Percentiles rank a stretch among this genome's conserved stretches.
Conservation (phyloP, 805 yeast genomes). For the Cyberlindnera misumaiensis region DNA sequence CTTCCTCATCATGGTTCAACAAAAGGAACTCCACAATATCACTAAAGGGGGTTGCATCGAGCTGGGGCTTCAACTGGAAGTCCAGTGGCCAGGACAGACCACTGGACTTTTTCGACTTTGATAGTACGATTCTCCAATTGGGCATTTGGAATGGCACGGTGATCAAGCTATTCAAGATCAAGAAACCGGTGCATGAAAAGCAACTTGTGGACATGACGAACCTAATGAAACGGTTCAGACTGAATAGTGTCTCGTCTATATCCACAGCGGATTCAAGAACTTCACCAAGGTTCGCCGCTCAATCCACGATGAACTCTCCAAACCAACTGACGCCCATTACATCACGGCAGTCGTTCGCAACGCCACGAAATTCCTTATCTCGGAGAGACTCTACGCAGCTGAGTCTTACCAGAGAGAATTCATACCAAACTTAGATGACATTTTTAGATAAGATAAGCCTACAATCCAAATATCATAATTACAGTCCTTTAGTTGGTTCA, state of each 20-base stretch:
- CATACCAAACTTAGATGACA: conserved; percentile 4
- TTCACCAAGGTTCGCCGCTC: conserved; percentile 9
- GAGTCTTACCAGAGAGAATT: conserved; percentile 15
- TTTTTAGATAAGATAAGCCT: neutral
- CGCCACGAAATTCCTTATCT: conserved; percentile 21
- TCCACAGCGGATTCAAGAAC: conserved; percentile 14
- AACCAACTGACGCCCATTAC: conserved; percentile 23
- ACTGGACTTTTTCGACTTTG: conserved; percentile 11
- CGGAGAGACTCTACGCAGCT: conserved; percentile 14
- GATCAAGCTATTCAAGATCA: conserved; percentile 27
- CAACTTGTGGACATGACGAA: conserved; percentile 37
- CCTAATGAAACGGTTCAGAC: conserved; percentile 30
- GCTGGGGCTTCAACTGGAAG: conserved; percentile 30
- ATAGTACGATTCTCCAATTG: conserved; percentile 14
- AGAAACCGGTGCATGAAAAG: conserved; percentile 30
- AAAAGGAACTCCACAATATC: conserved; percentile 20
- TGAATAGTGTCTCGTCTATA: conserved; percentile 24
- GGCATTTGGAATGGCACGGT: conserved; percentile 17
- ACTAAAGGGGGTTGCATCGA: conserved; percentile 28
- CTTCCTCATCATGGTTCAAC: conserved; percentile 19
- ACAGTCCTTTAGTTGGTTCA: neutral
- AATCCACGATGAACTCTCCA: conserved; percentile 16
- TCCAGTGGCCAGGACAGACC: conserved; percentile 2
- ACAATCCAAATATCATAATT: neutral
- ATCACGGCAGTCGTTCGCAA: conserved; percentile 22